Conservation (phyloP, 2,329 filamentous ascomycete genomes). For the Cytospora paraplurivora region DNA sequence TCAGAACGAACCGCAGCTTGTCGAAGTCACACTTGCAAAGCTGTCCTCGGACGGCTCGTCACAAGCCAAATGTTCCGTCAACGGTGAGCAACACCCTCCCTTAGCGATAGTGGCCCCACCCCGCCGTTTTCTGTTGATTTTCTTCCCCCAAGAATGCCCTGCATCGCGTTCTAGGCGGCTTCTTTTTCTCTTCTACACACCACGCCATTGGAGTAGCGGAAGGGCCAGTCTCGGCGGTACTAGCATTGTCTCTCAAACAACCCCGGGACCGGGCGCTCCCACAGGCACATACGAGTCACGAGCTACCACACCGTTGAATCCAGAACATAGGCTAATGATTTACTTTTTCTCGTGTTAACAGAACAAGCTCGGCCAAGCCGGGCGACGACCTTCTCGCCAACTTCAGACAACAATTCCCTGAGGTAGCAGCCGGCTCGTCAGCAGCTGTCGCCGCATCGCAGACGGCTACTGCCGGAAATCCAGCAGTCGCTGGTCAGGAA, state of each 20-base stretch:
- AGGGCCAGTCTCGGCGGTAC: neutral
- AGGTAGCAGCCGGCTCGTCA: conserved; percentile 55
- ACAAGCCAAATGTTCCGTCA: conserved; percentile 28
- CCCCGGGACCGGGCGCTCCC: neutral
- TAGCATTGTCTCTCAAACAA: neutral
- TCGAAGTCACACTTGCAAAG: neutral
- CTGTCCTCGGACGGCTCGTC: conserved; percentile 9
- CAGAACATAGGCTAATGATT: conserved; percentile 11
- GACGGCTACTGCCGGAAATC: conserved; percentile 39
- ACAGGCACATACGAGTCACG: conserved; percentile 1
- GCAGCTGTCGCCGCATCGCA: conserved; percentile 45
- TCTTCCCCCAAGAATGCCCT: neutral
- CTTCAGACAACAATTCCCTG: conserved; percentile 82
- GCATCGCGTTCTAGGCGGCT: neutral
- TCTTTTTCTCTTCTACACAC: neutral
- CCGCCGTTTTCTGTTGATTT: neutral
- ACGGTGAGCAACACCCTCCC: conserved; percentile 20
- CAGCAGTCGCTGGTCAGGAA: conserved; percentile 37
- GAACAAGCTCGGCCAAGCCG: conserved; percentile 82
- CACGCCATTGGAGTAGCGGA: neutral
- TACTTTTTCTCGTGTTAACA: conserved; percentile 37
- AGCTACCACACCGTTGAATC: conserved; percentile 2
- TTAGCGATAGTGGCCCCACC: neutral
- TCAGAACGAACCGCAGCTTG: conserved; percentile 5
- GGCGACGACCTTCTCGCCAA: conserved; percentile 80